A percentile compares a stretch with the other conserved stretches of the same genome.
Conservation (phyloP, 148 eudicot genomes). For the Dysphania ambrosioides region DNA sequence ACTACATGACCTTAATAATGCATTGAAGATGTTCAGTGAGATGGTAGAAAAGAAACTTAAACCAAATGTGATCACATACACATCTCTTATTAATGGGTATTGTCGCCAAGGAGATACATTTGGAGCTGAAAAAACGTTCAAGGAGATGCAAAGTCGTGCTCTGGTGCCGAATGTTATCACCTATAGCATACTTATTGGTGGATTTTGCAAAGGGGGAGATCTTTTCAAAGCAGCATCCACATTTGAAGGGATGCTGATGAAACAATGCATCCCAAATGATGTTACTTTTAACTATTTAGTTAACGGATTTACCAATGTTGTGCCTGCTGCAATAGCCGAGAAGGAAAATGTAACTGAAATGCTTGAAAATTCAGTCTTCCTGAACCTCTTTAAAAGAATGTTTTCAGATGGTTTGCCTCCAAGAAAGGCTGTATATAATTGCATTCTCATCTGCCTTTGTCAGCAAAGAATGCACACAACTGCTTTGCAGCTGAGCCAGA, state of each 20-base stretch:
- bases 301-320: slow-evolving; percentile 57
- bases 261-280: slow-evolving; percentile 67
- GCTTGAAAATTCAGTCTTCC: slow-evolving; percentile 29
- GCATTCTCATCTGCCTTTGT: slow-evolving; percentile 77
- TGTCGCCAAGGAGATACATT: slow-evolving; percentile 43
- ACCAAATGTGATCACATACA: slow-evolving; percentile 86
- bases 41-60: slow-evolving; percentile 53
- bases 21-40: slow-evolving; percentile 46
- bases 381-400: slow-evolving; percentile 45
- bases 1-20: slow-evolving; percentile 60
- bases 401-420: slow-evolving; percentile 53
- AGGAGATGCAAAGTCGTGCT: slow-evolving; percentile 55
- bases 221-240: slow-evolving; percentile 57
- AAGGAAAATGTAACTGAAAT: slow-evolving; percentile 30
- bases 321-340: slow-evolving; percentile 12
- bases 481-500: slow-evolving; percentile 57
- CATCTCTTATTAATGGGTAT: slow-evolving; percentile 75
- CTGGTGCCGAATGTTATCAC: slow-evolving; percentile 75
- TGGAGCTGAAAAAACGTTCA: slow-evolving; percentile 52
- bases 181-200: slow-evolving; percentile 60
- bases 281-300: slow-evolving; percentile 66
- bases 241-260: slow-evolving; percentile 65
- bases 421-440: slow-evolving; percentile 56
- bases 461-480: slow-evolving; percentile 50
- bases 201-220: slow-evolving; percentile 64